Evolutionary conservation across 805 yeast genomes (phyloP).

Genomic region (Nakazawaea sp.): DNA sequence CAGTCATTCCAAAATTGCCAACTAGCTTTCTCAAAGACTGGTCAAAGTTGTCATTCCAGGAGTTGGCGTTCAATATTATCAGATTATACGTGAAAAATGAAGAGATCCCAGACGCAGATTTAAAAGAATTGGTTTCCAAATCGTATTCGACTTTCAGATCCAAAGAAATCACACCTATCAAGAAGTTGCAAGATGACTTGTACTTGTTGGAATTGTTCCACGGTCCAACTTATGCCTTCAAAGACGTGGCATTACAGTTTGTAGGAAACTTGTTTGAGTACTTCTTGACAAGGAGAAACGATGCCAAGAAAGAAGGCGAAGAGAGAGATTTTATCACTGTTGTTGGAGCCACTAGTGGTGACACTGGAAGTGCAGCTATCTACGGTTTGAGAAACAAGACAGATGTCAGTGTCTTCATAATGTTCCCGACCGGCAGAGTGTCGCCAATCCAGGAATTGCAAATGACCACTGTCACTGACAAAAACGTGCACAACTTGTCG

Average conservation of each 20-base stretch:
- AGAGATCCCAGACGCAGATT: constrained; percentile 71
- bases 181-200: constrained; percentile 37
- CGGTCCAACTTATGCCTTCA: constrained; percentile 98
- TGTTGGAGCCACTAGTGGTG: constrained; percentile 99
- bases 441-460: constrained; percentile 98
- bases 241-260: constrained; percentile 97
- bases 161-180: constrained; percentile 83
- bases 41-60: constrained; percentile 72
- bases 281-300: constrained; percentile 74
- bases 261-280: constrained; percentile 96
- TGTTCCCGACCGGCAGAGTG: constrained; percentile 95
- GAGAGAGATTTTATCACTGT: constrained; percentile 82
- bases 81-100: constrained; percentile 63
- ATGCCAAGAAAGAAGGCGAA: constrained; percentile 33
- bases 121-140: constrained; percentile 50
- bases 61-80: constrained; percentile 82
- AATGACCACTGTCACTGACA: constrained; percentile 94
- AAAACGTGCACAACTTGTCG: constrained; percentile 89
- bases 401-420: constrained; percentile 94
- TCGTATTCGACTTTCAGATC: constrained; percentile 91
- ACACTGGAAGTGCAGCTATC: constrained; percentile 98
- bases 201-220: constrained; percentile 91
- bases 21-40: constrained; percentile 54
- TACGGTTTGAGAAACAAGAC: constrained; percentile 95
- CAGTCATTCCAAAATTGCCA: constrained; percentile 62